A percentile compares a stretch with the other conserved stretches of the same genome.
These are phyloP conservation scores for Euptelea pleiosperma DNA, from an alignment of 164 flowering plant species.

Conservation along the genomic window DNA sequence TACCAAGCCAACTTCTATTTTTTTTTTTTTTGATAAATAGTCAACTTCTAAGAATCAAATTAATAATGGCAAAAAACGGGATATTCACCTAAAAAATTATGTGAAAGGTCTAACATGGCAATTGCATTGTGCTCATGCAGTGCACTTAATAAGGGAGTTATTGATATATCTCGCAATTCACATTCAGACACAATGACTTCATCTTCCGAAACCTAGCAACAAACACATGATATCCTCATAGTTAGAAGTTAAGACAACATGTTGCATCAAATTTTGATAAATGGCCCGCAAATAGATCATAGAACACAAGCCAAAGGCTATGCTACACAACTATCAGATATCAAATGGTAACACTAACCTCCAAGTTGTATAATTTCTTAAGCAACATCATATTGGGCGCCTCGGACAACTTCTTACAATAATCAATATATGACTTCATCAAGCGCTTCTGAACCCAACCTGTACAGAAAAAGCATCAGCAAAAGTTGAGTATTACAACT, in stretches of 20 bases:
- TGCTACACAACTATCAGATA: background rate
- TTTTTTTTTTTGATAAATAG: too few relatives aligned
- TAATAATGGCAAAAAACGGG: background rate
- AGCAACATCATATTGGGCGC: conserved; percentile 73
- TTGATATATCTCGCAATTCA: conserved; percentile 81
- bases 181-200: conserved; percentile 77
- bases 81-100: conserved; percentile 71
- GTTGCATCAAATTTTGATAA: background rate
- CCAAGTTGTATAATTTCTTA: conserved; percentile 68
- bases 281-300: background rate
- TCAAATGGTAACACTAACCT: conserved; percentile 40
- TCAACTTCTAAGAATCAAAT: background rate
- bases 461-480: conserved; percentile 21
- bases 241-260: background rate
- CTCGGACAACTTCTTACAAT: conserved; percentile 66
- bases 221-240: conserved; percentile 3
- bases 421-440: conserved; percentile 76
- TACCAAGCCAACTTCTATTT: too few relatives aligned
- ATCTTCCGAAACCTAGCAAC: conserved; percentile 79
- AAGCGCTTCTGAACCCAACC: conserved; percentile 88
- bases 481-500: background rate
- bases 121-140: conserved; percentile 58
- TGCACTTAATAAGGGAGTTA: conserved; percentile 67
- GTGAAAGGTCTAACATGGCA: conserved; percentile 77
- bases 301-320: background rate